Conservation (phyloP, 2,329 filamentous ascomycete species). For the Dothideomycetes sp. region DNA sequence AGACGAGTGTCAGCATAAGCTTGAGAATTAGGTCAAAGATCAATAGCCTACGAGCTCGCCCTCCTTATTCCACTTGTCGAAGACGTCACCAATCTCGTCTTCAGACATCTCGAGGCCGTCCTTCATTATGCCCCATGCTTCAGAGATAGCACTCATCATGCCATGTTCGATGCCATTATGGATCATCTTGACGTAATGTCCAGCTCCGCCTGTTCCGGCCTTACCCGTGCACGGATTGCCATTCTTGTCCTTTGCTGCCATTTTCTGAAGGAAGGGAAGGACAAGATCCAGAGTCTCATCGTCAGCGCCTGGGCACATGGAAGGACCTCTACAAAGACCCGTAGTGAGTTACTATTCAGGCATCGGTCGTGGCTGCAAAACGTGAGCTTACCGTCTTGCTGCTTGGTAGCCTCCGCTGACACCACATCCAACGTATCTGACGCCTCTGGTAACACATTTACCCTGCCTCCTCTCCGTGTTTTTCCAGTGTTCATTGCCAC, state of each 20-base stretch:
- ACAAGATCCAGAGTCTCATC: slow-evolving; percentile 45
- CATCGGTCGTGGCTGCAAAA: not conserved
- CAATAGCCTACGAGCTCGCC: slow-evolving; percentile 42
- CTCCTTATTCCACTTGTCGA: slow-evolving; percentile 48
- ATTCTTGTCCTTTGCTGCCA: slow-evolving; percentile 51
- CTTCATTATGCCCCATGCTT: slow-evolving; percentile 55
- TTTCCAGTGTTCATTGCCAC: slow-evolving; percentile 56
- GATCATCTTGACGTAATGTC: slow-evolving; percentile 67
- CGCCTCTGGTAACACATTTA: slow-evolving; percentile 43
- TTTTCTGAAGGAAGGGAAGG: slow-evolving; percentile 48
- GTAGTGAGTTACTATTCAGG: not conserved
- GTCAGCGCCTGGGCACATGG: slow-evolving; percentile 56
- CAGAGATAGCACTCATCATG: slow-evolving; percentile 54
- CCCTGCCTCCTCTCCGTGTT: slow-evolving; percentile 53
- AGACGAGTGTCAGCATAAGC: slow-evolving; percentile 1
- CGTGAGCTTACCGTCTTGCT: slow-evolving; percentile 26
- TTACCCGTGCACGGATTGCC: slow-evolving; percentile 50
- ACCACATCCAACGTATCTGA: slow-evolving; percentile 58
- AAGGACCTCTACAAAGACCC: slow-evolving; percentile 44
- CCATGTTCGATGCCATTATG: slow-evolving; percentile 67
- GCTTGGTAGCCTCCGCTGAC: slow-evolving; percentile 61
- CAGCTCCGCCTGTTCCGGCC: slow-evolving; percentile 51
- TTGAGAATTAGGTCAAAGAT: not conserved
- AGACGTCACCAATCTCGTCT: slow-evolving; percentile 49
- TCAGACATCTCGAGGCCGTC: slow-evolving; percentile 46